Conservation (phyloP, 345 rosid species). For the Zanthoxylum bungeanum region DNA sequence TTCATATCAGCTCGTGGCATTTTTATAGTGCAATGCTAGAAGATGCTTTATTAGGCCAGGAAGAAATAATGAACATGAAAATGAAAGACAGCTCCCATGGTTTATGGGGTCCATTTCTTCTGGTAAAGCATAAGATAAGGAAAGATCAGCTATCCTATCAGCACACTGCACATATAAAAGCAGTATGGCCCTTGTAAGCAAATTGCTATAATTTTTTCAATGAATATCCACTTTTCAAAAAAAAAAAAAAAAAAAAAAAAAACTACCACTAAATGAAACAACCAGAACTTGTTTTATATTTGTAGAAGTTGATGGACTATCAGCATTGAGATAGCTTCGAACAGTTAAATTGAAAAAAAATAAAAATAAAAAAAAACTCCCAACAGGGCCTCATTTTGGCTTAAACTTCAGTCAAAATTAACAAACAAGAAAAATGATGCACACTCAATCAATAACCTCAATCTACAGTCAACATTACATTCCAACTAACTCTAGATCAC, state of each 20-base stretch:
- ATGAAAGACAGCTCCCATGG: neutral
- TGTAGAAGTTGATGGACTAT: neutral
- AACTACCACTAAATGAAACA: neutral
- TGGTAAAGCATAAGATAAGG: neutral
- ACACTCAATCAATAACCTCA: too few relatives aligned
- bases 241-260: too few relatives aligned
- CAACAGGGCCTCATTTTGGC: constrained; percentile 7
- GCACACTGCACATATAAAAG: neutral
- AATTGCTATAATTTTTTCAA: too few relatives aligned
- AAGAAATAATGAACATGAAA: neutral
- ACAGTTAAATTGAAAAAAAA: constrained; percentile 8
- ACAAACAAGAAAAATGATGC: neutral
- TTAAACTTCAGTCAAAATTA: constrained; percentile 9
- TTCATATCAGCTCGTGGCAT: neutral
- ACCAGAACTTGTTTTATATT: neutral
- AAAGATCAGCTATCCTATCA: neutral
- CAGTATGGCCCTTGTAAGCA: neutral
- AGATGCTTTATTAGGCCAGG: neutral
- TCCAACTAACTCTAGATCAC: neutral
- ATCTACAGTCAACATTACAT: too few relatives aligned
- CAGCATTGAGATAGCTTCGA: neutral
- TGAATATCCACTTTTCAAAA: too few relatives aligned
- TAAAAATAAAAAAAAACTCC: too few relatives aligned
- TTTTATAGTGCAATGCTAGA: neutral
- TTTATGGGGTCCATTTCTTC: constrained; percentile 9